These are phyloP conservation scores for Amorphotheca resinae DNA, from an alignment of 495 filamentous ascomycete genomes.

Conservation along the genomic window DNA sequence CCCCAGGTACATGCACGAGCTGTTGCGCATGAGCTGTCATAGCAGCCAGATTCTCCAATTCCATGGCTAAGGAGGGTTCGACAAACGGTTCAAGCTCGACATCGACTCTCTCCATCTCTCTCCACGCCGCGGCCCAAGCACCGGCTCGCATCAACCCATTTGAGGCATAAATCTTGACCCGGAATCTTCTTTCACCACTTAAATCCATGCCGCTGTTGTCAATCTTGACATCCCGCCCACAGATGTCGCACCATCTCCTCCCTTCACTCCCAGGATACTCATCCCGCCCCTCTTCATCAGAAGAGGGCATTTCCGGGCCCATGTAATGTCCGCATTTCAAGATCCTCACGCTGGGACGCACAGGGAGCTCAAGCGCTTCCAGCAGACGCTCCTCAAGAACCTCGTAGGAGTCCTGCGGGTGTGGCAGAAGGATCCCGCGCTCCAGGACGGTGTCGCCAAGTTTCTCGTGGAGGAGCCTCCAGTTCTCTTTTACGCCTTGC, in stretches of 20 bases:
- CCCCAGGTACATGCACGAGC: slow-evolving; percentile 6
- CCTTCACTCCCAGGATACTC: slow-evolving; percentile 25
- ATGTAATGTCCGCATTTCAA: slow-evolving; percentile 71
- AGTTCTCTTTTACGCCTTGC: slow-evolving; percentile 50
- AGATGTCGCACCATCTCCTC: slow-evolving; percentile 48
- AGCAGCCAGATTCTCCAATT: slow-evolving; percentile 32
- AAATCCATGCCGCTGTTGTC: slow-evolving; percentile 12
- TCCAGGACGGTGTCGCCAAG: slow-evolving; percentile 66
- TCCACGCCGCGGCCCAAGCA: slow-evolving; percentile 90
- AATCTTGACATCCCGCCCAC: slow-evolving; percentile 37
- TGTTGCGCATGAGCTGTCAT: slow-evolving; percentile 20
- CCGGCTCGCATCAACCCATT: slow-evolving; percentile 88
- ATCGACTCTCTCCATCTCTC: slow-evolving; percentile 94
- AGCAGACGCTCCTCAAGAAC: slow-evolving; percentile 84
- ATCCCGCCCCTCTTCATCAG: slow-evolving; percentile 31
- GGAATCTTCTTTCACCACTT: slow-evolving; percentile 46
- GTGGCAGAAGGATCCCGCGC: slow-evolving; percentile 74
- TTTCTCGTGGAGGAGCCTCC: slow-evolving; percentile 64
- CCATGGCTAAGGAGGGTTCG: slow-evolving; percentile 27
- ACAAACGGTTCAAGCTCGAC: slow-evolving; percentile 68
- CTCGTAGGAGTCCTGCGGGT: slow-evolving; percentile 85
- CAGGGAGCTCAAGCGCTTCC: slow-evolving; percentile 69
- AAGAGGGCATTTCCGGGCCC: slow-evolving; percentile 25
- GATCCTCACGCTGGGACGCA: slow-evolving; percentile 45
- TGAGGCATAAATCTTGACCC: slow-evolving; percentile 79